A percentile compares a stretch with the other conserved stretches of the same genome.
Evolutionary conservation across 2,329 filamentous ascomycete species (phyloP).

Genomic region (Hymenoscyphus fraxineus): DNA sequence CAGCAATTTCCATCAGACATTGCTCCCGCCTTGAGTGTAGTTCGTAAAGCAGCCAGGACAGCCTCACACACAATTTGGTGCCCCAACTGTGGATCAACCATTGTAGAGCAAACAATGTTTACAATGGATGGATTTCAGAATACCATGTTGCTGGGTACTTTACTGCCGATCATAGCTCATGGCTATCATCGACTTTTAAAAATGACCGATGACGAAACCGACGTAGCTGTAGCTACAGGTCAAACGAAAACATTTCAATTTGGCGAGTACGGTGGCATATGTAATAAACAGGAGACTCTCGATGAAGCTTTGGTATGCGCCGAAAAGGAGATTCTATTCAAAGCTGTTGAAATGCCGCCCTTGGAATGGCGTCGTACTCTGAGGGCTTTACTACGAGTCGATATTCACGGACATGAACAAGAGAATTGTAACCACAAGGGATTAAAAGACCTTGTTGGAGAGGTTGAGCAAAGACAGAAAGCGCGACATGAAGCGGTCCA

Average conservation of each 20-base stretch:
- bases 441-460: constrained; percentile 50
- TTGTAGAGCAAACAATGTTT: constrained; percentile 37
- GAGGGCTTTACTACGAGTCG: constrained; percentile 51
- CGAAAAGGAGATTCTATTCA: constrained; percentile 33
- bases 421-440: constrained; percentile 41
- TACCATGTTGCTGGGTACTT: constrained; percentile 54
- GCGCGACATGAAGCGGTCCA: constrained; percentile 50
- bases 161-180: constrained; percentile 55
- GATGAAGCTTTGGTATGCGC: constrained; percentile 17
- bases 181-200: constrained; percentile 53
- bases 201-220: constrained; percentile 51
- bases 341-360: constrained; percentile 47
- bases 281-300: constrained; percentile 15
- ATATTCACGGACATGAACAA: constrained; percentile 51
- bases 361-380: constrained; percentile 52
- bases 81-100: constrained; percentile 43
- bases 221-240: constrained; percentile 41
- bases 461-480: constrained; percentile 50
- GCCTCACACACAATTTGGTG: constrained; percentile 50
- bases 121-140: constrained; percentile 53
- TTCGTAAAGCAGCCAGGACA: constrained; percentile 26
- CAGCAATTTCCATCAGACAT: constrained; percentile 32
- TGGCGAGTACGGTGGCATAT: constrained; percentile 31
- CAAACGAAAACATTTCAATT: constrained; percentile 34
- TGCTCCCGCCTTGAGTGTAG: constrained; percentile 24